Base-by-base conservation (phyloP, 352 stramenopile species). In the Albugo candida region DNA sequence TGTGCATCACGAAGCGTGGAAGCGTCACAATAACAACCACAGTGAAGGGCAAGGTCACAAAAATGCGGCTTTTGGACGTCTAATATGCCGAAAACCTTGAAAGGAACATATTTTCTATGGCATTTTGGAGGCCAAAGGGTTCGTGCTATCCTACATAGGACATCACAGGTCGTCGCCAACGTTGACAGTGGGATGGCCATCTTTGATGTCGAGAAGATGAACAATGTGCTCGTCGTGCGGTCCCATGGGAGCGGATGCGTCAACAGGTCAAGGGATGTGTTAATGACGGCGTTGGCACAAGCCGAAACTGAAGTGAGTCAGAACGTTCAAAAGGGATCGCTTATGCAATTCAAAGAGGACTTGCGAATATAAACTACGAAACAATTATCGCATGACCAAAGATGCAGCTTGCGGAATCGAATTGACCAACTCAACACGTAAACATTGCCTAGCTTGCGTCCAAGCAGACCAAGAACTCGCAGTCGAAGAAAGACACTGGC, bases 401-500 rank as follows among this genome's bases (percentile, higher is more conserved):
- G 44, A 52, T 2, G 42, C 43, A 1, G 13, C 17, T 13, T 49
- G 20, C 1, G 35, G 35, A 1, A 46, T 53, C 16, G 24, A 41
- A 40, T 42, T 55, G 0, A 60, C 43, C 2, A 35, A 51, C 13
- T 11, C 1, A n/a, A 41, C 37, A 21, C 38, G 56, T 0, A 38
- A 6, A 0, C 53, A 48, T 1, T 58, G 55, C 36, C 16, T 61
- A 0, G 46, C 51, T 0, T 61, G 45, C 31, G 51, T 46, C 5
- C 0, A 61, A 61, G 16, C 42, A 58, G 18, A 21, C 38, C 2
- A 56, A 51, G 45, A 46, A 50, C 18, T 1, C 12, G 17, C 20
- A 43, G 24, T 48, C 53, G 0, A 37, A 36, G 24, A 44, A 51
- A 12, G 48, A 55, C 48, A 56, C 45, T 3, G 48, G 53, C 18